Evolutionary conservation across 225 moss, liverwort and hornwort genomes (phyloP), one percentile per base, ranked within the genome.

Genomic region (Thuidium tamariscinum): DNA sequence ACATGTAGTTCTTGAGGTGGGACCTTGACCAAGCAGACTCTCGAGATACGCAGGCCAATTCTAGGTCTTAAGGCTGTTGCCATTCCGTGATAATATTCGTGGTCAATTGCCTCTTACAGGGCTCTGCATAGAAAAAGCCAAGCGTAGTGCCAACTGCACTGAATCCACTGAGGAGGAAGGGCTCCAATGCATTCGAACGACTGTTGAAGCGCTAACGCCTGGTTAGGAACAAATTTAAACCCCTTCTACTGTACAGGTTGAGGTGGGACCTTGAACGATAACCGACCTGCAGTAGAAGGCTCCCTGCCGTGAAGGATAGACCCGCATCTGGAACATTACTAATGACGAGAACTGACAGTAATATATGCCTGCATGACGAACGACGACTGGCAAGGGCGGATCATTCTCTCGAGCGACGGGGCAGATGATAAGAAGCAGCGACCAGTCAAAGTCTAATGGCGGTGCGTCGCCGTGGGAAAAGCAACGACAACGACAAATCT

Each of bases 161-260:
- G 41, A 51, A 79, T 88, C 57, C 76, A 63, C 69, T 83, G 65
- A 51, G 27, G 41, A 87, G 71, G 27, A n/a, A 87, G 71, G 64
- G 60, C 64, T 52, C 63, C 16, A 88, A 65, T 25, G 95, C 95
- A 29, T 62, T 94, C 80, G 46, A 90, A 76, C 89, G 17, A 44
- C 26, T 59, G 59, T 18, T 8, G 34, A 11, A 44, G 46, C n/a
- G 18, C 36, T 51, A 73, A 48, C 82, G 87, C 89, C 79, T 93
- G 94, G 91, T 32, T 22, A 8, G 6, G 7, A 55, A 42, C 69
- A 70, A 57, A n/a, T n/a, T 44, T 5, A 32, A 10, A 57, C 23
- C 92, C 77, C 96, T 92, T 91, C 10, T 17, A 19, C 26, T 89
- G 7, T 34, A 19, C 46, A 54, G 77, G 27, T 42, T 44, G 60